A percentile compares a stretch with the other conserved stretches of the same genome.
These are phyloP conservation scores for Aspergillus proliferans DNA, from an alignment of 2,329 filamentous ascomycete species.

Conservation along the genomic window DNA sequence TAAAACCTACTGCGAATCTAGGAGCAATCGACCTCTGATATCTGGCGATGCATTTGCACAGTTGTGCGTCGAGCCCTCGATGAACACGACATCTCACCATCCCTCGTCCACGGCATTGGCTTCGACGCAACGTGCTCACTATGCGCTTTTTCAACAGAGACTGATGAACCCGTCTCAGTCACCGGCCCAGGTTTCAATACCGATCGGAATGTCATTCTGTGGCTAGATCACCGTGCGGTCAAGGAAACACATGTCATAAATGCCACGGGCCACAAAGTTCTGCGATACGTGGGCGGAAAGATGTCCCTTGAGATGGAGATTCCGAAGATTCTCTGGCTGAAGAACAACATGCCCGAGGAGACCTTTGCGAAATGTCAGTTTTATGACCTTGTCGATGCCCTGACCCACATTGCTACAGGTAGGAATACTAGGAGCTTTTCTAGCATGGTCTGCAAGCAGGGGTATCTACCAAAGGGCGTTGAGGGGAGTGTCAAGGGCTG, in stretches of 20 bases:
- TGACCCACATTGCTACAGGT: conserved; percentile 85
- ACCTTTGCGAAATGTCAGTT: conserved; percentile 87
- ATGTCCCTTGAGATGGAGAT: conserved; percentile 99
- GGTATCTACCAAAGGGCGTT: conserved; percentile 83
- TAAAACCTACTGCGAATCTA: conserved; percentile 19
- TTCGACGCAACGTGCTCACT: conserved; percentile 95
- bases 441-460: conserved; percentile 91
- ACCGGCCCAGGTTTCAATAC: conserved; percentile 78
- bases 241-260: conserved; percentile 89
- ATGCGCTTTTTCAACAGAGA: conserved; percentile 63
- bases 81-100: background rate
- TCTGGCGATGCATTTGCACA: conserved; percentile 84
- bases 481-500: conserved; percentile 84
- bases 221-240: conserved; percentile 86
- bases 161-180: conserved; percentile 70
- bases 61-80: conserved; percentile 56
- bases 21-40: conserved; percentile 95
- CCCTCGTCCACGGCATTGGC: conserved; percentile 71
- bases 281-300: conserved; percentile 86
- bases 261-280: conserved; percentile 74
- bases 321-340: conserved; percentile 91
- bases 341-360: conserved; percentile 88
- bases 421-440: conserved; percentile 85
- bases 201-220: conserved; percentile 86
- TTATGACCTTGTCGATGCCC: conserved; percentile 81